phyloP scores from a whole-genome alignment of 139 green algal genomes.

The Zygnema circumcarinatum region DNA sequence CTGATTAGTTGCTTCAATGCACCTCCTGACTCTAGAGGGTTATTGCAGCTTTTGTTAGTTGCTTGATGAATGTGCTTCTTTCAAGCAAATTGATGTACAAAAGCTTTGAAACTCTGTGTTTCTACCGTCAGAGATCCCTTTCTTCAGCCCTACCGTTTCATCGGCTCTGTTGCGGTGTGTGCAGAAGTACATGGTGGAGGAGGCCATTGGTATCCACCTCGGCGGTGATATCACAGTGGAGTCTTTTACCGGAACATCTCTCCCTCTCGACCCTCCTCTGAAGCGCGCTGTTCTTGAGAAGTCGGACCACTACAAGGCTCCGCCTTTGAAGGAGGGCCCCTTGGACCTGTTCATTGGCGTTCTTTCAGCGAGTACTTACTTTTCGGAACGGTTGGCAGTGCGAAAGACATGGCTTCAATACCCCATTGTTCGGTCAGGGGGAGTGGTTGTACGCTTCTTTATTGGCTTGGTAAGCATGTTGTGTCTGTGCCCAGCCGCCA shows the following conservation, averaged over 20 bases:
- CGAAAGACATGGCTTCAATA: slow-evolving; percentile 56
- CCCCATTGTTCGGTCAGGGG: slow-evolving; percentile 25
- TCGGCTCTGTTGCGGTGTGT: no score
- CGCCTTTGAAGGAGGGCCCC: neutral
- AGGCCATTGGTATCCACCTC: slow-evolving; percentile 29
- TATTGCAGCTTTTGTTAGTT: no score
- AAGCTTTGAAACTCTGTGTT: no score
- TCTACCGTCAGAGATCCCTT: no score
- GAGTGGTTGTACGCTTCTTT: slow-evolving; percentile 48
- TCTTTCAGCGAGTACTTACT: slow-evolving; percentile 50
- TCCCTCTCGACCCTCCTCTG: slow-evolving; percentile 19
- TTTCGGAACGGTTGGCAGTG: slow-evolving; percentile 44
- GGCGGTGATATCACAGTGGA: slow-evolving; percentile 7
- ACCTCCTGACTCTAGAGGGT: no score
- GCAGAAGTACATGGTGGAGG: slow-evolving; percentile 40
- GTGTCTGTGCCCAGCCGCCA: no score
- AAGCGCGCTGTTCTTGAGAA: slow-evolving; percentile 24
- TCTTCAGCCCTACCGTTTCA: no score
- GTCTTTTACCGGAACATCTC: slow-evolving; percentile 24
- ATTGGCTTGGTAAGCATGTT: slow-evolving; percentile 32
- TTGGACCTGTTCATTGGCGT: slow-evolving; percentile 51
- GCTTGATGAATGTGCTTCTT: no score
- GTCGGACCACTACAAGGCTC: slow-evolving; percentile 29
- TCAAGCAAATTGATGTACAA: no score
- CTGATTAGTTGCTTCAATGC: no score